Conservation (phyloP, 352 stramenopile species). For the Phytophthora vignae region DNA sequence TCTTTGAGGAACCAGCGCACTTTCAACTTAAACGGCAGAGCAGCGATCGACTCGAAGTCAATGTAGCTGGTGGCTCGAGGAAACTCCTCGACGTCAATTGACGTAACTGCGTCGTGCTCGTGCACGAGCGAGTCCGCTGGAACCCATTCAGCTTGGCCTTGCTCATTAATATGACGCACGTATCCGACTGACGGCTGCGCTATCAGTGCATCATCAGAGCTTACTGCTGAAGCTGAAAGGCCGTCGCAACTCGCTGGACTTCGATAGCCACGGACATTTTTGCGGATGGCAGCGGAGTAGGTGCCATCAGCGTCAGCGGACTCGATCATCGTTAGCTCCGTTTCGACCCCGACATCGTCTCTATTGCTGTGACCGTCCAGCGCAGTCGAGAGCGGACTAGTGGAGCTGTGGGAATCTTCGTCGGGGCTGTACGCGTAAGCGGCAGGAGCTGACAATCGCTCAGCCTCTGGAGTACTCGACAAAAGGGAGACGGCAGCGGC, state of each 20-base stretch:
- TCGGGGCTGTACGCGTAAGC: conserved; percentile 26
- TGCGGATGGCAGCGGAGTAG: conserved; percentile 65
- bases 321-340: conserved; percentile 71
- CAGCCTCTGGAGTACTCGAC: conserved; percentile 11
- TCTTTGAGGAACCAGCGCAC: conserved; percentile 84
- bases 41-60: conserved; percentile 80
- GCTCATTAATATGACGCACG: conserved; percentile 73
- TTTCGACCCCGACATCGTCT: conserved; percentile 60
- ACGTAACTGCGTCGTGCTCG: conserved; percentile 43
- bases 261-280: conserved; percentile 44
- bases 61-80: conserved; percentile 75
- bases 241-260: conserved; percentile 12
- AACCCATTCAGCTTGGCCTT: conserved; percentile 78
- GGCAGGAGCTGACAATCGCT: conserved; percentile 34
- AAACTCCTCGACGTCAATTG: conserved; percentile 80
- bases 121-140: conserved; percentile 74
- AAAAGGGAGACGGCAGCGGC: conserved; percentile 1
- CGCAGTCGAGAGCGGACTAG: conserved; percentile 12
- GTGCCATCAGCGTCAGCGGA: conserved; percentile 42
- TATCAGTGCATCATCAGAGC: conserved; percentile 50
- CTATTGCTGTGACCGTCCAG: conserved; percentile 22
- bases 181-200: conserved; percentile 79
- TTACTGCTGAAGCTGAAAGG: conserved; percentile 16
- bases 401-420: conserved; percentile 8
- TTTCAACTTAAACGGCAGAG: conserved; percentile 76